A percentile compares a stretch with the other conserved stretches of the same genome.
Evolutionary conservation across 1,284 basidiomycete species (phyloP).

Genomic region (Puccinia hordei): DNA sequence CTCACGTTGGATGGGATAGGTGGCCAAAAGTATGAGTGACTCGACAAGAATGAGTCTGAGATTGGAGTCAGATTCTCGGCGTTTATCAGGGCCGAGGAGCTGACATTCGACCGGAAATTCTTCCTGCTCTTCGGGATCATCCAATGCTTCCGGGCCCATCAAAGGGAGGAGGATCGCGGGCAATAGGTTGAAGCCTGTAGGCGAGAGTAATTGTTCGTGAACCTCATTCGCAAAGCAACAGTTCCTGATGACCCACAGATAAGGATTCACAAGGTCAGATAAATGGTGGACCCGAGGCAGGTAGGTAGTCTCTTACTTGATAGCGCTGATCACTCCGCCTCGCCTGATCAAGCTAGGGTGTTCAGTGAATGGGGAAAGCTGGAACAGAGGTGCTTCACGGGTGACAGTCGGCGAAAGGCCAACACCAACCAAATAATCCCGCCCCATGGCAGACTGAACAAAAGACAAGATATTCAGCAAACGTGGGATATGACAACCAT

Average conservation of each 20-base stretch:
- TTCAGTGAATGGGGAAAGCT: conserved; percentile 82
- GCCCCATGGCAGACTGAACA: conserved; percentile 68
- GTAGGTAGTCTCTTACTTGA: conserved; percentile 68
- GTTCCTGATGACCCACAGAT: conserved; percentile 64
- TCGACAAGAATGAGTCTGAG: conserved; percentile 85
- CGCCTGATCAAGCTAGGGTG: conserved; percentile 80
- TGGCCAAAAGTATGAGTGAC: conserved; percentile 82
- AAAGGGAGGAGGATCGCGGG: conserved; percentile 84
- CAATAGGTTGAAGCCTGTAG: conserved; percentile 66
- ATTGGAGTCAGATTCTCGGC: conserved; percentile 75
- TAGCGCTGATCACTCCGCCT: conserved; percentile 77
- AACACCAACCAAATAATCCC: conserved; percentile 72
- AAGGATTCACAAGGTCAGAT: background rate
- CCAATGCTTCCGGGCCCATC: conserved; percentile 74
- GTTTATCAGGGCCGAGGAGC: conserved; percentile 81
- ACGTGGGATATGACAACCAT: background rate
- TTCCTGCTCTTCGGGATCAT: conserved; percentile 74
- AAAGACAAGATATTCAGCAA: background rate
- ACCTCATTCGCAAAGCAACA: conserved; percentile 71
- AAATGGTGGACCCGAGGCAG: background rate
- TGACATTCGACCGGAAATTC: conserved; percentile 80
- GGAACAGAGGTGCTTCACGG: conserved; percentile 77
- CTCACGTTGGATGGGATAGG: conserved; percentile 83
- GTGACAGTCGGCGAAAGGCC: conserved; percentile 58
- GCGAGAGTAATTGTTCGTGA: conserved; percentile 70